These are phyloP conservation scores for Yamadazyma phyllophila DNA, from an alignment of 805 yeast species.

Conservation along the genomic window DNA sequence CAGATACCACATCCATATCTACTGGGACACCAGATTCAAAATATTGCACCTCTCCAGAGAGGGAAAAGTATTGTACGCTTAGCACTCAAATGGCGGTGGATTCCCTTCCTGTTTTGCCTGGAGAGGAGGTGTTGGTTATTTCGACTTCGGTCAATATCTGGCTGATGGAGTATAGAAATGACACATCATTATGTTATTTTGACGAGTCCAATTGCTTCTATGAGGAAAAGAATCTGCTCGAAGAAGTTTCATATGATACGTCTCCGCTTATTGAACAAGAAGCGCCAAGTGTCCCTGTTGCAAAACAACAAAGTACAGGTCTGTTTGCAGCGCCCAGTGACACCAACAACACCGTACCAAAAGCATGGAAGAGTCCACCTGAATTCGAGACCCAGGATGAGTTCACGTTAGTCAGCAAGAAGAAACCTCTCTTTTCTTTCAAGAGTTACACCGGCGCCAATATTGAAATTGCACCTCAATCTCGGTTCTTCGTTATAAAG, in stretches of 20 bases:
- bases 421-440: background rate
- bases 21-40: background rate
- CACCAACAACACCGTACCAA: no score
- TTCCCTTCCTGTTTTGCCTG: background rate
- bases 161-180: slow-evolving; percentile 14
- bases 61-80: slow-evolving; percentile 18
- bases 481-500: slow-evolving; percentile 52
- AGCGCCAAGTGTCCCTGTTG: no score
- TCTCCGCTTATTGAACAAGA: no score
- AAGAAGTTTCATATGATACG: no score
- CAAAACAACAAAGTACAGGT: no score
- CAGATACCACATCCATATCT: background rate
- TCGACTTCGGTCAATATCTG: slow-evolving; percentile 16
- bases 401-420: background rate
- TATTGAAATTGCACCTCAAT: slow-evolving; percentile 6
- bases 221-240: no score
- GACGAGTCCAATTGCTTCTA: no score
- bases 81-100: slow-evolving; percentile 18
- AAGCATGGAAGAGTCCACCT: no score
- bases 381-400: no score
- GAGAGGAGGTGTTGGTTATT: slow-evolving; percentile 4
- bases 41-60: background rate
- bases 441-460: slow-evolving; percentile 11
- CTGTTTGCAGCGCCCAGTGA: no score
- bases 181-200: background rate